phyloP scores from a whole-genome alignment of 805 yeast species.

The Cyberlindnera petersonii region DNA sequence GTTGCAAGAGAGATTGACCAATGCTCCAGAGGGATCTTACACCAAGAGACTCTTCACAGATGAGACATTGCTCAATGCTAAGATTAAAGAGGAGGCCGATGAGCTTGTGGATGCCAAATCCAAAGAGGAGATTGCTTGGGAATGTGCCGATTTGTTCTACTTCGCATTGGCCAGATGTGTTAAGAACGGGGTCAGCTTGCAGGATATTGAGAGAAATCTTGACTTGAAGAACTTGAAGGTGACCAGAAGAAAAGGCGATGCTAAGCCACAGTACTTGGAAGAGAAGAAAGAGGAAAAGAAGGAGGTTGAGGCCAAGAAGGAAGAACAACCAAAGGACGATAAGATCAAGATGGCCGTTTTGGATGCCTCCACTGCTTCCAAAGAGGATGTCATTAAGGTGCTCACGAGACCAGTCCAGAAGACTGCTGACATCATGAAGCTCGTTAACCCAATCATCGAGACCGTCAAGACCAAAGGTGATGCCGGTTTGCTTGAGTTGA shows the following conservation, averaged over 20 bases:
- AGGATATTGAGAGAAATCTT: constrained; percentile 80
- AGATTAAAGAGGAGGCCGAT: constrained; percentile 94
- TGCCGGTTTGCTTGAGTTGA: constrained; percentile 78
- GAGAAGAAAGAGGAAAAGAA: constrained; percentile 22
- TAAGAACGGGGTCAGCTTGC: constrained; percentile 71
- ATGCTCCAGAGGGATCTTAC: constrained; percentile 92
- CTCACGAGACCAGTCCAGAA: constrained; percentile 93
- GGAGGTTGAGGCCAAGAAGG: constrained; percentile 22
- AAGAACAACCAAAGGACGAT: constrained; percentile 28
- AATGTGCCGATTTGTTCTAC: constrained; percentile 88
- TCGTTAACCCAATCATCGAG: constrained; percentile 86
- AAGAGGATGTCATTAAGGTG: constrained; percentile 53
- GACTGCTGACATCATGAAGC: constrained; percentile 86
- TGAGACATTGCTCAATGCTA: constrained; percentile 69
- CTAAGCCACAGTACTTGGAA: constrained; percentile 72
- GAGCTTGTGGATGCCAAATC: constrained; percentile 82
- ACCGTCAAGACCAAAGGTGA: constrained; percentile 79
- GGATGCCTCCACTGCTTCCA: constrained; percentile 42
- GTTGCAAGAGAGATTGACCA: constrained; percentile 52
- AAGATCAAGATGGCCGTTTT: constrained; percentile 34
- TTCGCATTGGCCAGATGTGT: constrained; percentile 72
- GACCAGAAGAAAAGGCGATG: constrained; percentile 93
- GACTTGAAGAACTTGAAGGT: constrained; percentile 82
- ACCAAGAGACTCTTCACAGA: constrained; percentile 85
- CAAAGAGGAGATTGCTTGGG: constrained; percentile 83